Evolutionary conservation across 2,329 filamentous ascomycete species (phyloP).

Genomic region (Alternaria alternata): DNA sequence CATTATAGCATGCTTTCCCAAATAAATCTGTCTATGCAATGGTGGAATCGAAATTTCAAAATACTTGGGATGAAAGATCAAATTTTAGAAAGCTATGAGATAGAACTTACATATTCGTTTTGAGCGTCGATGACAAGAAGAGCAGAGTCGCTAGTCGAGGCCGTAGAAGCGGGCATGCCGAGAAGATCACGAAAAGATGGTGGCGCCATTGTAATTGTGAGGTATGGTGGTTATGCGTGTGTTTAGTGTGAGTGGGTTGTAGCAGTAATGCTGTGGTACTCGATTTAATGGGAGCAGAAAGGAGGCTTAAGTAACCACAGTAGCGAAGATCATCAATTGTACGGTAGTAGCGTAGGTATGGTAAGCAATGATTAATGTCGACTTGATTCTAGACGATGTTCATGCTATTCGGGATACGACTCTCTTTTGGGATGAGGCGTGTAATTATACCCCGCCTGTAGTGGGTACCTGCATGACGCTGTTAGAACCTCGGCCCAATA

Average conservation of each 20-base stretch:
- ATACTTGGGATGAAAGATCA: too few species aligned
- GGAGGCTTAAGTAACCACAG: not conserved
- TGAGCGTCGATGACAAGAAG: slow-evolving; percentile 17
- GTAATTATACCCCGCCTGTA: slow-evolving; percentile 4
- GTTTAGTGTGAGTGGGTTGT: not conserved
- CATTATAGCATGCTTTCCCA: not conserved
- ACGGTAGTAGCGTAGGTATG: not conserved
- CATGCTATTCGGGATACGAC: not conserved
- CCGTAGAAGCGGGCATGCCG: slow-evolving; percentile 64
- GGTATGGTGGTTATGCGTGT: not conserved
- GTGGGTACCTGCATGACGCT: slow-evolving; percentile 12
- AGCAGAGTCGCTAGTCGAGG: slow-evolving; percentile 63
- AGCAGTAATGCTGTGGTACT: not conserved
- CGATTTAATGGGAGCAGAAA: not conserved
- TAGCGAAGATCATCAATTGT: not conserved
- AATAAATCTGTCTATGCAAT: not conserved
- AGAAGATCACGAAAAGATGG: slow-evolving; percentile 60
- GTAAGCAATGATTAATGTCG: slow-evolving; percentile 1
- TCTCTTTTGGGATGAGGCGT: not conserved
- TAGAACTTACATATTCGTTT: slow-evolving; percentile 39
- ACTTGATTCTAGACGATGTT: not conserved
- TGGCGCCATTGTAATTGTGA: slow-evolving; percentile 12
- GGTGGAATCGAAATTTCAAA: not conserved
- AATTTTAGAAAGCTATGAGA: slow-evolving; percentile 67
- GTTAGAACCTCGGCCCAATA: not conserved